Conservation (phyloP, 768 basidiomycete species). For the Pisolithus sp. region DNA sequence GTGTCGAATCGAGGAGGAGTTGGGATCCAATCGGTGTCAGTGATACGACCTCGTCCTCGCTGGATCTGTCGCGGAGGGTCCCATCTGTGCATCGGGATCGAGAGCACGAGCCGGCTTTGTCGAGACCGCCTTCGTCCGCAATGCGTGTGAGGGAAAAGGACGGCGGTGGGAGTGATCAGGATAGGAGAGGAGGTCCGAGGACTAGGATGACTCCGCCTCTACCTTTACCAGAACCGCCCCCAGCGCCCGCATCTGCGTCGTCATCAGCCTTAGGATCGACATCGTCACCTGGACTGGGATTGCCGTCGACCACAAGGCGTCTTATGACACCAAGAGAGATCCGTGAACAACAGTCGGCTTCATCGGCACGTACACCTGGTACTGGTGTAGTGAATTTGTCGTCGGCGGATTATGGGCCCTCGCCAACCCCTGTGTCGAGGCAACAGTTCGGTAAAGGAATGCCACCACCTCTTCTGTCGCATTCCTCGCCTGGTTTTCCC, state of each 20-base stretch:
- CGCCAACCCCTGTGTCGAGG: constrained; percentile 39
- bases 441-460: constrained; percentile 9
- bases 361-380: constrained; percentile 7
- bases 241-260: not conserved
- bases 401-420: constrained; percentile 34
- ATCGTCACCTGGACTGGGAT: too few relatives aligned
- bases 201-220: constrained; percentile 14
- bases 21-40: constrained; percentile 33
- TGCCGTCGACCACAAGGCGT: constrained; percentile 34
- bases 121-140: constrained; percentile 19
- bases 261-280: not conserved
- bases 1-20: constrained; percentile 42
- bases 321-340: constrained; percentile 55
- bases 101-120: constrained; percentile 7
- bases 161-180: constrained; percentile 22
- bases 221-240: constrained; percentile 12
- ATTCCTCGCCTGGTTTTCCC: constrained; percentile 28
- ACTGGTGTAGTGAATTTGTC: constrained; percentile 25
- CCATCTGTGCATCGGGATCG: not conserved
- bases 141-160: constrained; percentile 11
- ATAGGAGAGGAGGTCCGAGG: constrained; percentile 19
- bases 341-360: constrained; percentile 33
- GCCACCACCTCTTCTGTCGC: not conserved
- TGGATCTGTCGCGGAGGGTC: constrained; percentile 5
- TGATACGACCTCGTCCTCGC: constrained; percentile 17